phyloP scores from a whole-genome alignment of 2,329 filamentous ascomycete species.

The Fusarium succisae region DNA sequence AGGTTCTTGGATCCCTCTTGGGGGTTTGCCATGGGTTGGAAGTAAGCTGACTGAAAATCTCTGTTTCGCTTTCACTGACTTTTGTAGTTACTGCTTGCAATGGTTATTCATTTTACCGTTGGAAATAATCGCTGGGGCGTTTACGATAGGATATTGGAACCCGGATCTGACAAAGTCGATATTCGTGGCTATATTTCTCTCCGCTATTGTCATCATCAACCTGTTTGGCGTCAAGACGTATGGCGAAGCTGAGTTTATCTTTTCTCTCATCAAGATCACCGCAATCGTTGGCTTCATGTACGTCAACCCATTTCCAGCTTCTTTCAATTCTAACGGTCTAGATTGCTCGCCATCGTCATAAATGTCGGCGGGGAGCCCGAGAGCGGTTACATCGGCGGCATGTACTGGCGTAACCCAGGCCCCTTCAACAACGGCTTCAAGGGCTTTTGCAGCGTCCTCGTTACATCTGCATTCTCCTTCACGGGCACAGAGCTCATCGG shows the following conservation, averaged over 20 bases:
- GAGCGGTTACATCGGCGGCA: constrained; percentile 81
- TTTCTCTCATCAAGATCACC: constrained; percentile 85
- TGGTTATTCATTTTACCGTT: constrained; percentile 87
- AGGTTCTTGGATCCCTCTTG: constrained; percentile 92
- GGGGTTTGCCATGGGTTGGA: constrained; percentile 97
- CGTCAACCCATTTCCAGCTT: constrained; percentile 50
- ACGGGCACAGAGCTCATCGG: constrained; percentile 81
- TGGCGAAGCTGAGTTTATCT: constrained; percentile 88
- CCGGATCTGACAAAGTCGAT: constrained; percentile 70
- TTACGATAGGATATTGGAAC: constrained; percentile 86
- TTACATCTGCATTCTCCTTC: constrained; percentile 80
- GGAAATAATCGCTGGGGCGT: constrained; percentile 85
- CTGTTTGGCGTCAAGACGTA: constrained; percentile 88
- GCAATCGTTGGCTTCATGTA: constrained; percentile 90
- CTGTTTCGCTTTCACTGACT: background rate
- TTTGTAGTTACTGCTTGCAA: constrained; percentile 78
- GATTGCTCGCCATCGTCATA: constrained; percentile 84
- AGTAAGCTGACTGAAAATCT: constrained; percentile 59
- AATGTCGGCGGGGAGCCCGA: constrained; percentile 81
- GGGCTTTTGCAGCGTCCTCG: constrained; percentile 79
- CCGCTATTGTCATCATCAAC: constrained; percentile 82
- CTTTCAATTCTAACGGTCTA: constrained; percentile 44
- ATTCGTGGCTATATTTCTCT: constrained; percentile 84
- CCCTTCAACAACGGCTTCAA: constrained; percentile 87
- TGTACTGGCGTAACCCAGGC: constrained; percentile 80